These are phyloP conservation scores for Eustoma russellianum DNA, from an alignment of 257 asterid genomes.

Conservation along the genomic window DNA sequence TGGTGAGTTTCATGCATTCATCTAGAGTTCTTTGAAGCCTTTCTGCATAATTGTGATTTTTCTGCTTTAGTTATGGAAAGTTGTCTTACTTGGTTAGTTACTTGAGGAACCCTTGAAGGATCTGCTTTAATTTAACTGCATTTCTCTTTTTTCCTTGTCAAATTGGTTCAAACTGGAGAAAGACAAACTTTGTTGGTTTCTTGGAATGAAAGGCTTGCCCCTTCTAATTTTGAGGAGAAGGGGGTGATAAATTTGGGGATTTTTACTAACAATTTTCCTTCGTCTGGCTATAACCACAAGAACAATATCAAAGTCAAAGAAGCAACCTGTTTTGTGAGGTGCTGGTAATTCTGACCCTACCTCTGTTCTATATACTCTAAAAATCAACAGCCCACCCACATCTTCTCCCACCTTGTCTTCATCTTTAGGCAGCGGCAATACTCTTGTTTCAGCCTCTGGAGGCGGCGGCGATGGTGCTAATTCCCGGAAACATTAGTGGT, in stretches of 20 bases:
- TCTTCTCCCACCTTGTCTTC: too few species aligned
- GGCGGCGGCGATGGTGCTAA: conserved; percentile 51
- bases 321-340: conserved; percentile 17
- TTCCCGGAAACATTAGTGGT: conserved; percentile 63
- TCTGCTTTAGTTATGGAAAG: neutral
- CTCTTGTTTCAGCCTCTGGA: conserved; percentile 15
- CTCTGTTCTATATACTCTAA: conserved; percentile 82
- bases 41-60: neutral
- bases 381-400: conserved; percentile 58
- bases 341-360: conserved; percentile 42
- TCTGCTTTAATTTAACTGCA: neutral
- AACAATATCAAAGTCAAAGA: conserved; percentile 12
- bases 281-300: conserved; percentile 14
- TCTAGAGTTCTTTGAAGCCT: neutral
- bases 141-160: conserved; percentile 1
- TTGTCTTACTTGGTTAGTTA: conserved; percentile 4
- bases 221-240: conserved; percentile 87
- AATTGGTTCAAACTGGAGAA: conserved; percentile 15
- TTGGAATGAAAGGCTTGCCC: conserved; percentile 94
- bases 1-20: conserved; percentile 12
- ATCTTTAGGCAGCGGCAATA: too few species aligned
- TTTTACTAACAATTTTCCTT: conserved; percentile 19
- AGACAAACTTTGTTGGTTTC: conserved; percentile 21
- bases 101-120: neutral
- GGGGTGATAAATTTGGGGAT: conserved; percentile 57